A percentile compares a stretch with the other conserved stretches of the same genome.
Conservation (phyloP, 2,329 filamentous ascomycete species). For the Cladosporium phlei region DNA sequence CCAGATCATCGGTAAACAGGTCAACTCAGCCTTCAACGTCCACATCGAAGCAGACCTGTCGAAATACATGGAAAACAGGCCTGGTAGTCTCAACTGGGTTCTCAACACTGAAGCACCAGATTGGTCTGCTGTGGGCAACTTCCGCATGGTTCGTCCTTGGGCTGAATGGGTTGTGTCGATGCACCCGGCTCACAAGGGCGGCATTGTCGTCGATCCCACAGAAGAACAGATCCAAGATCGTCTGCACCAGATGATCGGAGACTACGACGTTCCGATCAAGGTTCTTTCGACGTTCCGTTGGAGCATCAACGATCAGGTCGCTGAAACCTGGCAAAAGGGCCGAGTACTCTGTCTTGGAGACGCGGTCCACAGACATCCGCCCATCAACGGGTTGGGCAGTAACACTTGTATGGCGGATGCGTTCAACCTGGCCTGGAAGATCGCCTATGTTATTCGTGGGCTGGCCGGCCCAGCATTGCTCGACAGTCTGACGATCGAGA, state of each 20-base stretch:
- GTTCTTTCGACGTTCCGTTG: slow-evolving; percentile 50
- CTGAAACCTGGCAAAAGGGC: slow-evolving; percentile 45
- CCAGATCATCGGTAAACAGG: slow-evolving; percentile 40
- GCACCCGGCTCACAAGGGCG: slow-evolving; percentile 26
- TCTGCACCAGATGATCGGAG: slow-evolving; percentile 49
- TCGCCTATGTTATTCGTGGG: slow-evolving; percentile 26
- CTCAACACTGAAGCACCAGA: slow-evolving; percentile 49
- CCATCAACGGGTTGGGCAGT: slow-evolving; percentile 52
- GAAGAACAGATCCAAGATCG: slow-evolving; percentile 41
- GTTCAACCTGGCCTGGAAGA: slow-evolving; percentile 36
- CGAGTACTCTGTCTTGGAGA: slow-evolving; percentile 53
- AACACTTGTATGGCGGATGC: slow-evolving; percentile 47
- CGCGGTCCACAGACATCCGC: slow-evolving; percentile 55
- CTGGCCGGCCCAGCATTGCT: slow-evolving; percentile 24
- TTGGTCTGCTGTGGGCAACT: slow-evolving; percentile 46
- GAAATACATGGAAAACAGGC: slow-evolving; percentile 42
- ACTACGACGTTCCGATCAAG: slow-evolving; percentile 45
- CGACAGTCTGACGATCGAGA: slow-evolving; percentile 27
- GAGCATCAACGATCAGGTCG: slow-evolving; percentile 55
- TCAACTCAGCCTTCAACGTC: slow-evolving; percentile 41
- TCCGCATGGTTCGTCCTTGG: slow-evolving; percentile 59
- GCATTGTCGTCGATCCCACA: slow-evolving; percentile 36
- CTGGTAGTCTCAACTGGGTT: slow-evolving; percentile 55
- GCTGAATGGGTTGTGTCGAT: slow-evolving; percentile 51
- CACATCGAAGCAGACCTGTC: slow-evolving; percentile 46